Conservation (phyloP, 2,329 filamentous ascomycete genomes). For the Tolypocladium pustulatum region DNA sequence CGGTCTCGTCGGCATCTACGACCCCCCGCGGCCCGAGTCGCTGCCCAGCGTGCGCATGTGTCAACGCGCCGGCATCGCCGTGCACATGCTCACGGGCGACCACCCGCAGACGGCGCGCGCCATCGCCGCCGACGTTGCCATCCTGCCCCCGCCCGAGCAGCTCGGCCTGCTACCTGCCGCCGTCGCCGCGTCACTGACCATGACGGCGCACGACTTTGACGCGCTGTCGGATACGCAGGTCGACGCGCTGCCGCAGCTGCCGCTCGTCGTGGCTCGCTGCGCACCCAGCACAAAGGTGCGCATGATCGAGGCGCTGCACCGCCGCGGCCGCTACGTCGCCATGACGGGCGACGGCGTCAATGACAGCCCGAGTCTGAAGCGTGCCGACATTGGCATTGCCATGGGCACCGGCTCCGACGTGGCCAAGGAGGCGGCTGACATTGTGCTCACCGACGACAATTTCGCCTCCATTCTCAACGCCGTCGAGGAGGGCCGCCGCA, state of each 20-base stretch:
- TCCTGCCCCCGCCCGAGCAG: conserved; percentile 34
- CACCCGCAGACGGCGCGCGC: conserved; percentile 55
- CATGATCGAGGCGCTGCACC: conserved; percentile 64
- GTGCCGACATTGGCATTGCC: conserved; percentile 60
- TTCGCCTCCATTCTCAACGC: conserved; percentile 62
- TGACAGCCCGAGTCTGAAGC: conserved; percentile 58
- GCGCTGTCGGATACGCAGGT: conserved; percentile 53
- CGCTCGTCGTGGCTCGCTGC: conserved; percentile 59
- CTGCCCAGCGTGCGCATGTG: conserved; percentile 46
- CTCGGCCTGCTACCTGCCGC: conserved; percentile 42
- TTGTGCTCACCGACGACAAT: conserved; percentile 63
- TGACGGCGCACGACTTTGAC: conserved; percentile 57
- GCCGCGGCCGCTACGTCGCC: conserved; percentile 53
- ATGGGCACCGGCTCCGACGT: conserved; percentile 64
- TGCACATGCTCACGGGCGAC: conserved; percentile 65
- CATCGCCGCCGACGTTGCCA: conserved; percentile 54
- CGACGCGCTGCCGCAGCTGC: conserved; percentile 50
- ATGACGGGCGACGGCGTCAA: conserved; percentile 69
- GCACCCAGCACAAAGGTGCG: conserved; percentile 62
- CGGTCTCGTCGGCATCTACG: conserved; percentile 63
- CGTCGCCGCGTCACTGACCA: conserved; percentile 50
- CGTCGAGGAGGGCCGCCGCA: conserved; percentile 59
- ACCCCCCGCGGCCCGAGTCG: conserved; percentile 60
- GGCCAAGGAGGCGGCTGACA: conserved; percentile 56
- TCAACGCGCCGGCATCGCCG: conserved; percentile 50